Percentiles rank a stretch among this genome's conserved stretches.
Evolutionary conservation across 2,329 filamentous ascomycete genomes (phyloP).

Genomic region (Davidsoniella virescens): DNA sequence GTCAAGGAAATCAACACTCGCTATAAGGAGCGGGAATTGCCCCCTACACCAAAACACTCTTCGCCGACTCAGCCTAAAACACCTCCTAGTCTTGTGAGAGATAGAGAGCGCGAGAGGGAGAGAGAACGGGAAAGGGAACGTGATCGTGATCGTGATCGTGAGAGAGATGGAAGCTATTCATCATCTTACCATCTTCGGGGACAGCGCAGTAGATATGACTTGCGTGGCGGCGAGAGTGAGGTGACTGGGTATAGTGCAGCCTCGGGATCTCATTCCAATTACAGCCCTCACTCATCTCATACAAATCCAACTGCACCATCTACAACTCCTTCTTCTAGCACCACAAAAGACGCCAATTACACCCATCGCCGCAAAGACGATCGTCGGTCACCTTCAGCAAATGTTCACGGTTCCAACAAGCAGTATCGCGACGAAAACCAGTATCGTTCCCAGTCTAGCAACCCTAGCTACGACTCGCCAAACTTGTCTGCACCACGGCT

Average conservation of each 20-base stretch:
- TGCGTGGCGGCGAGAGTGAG: conserved; percentile 1
- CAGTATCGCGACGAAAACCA: conserved; percentile 7
- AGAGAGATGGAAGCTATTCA: conserved; percentile 2
- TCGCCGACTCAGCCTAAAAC: conserved; percentile 5
- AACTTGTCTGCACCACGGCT: conserved; percentile 4
- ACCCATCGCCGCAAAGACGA: conserved; percentile 3
- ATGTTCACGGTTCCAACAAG: neutral
- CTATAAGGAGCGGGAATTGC: conserved; percentile 5
- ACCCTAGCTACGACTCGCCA: conserved; percentile 6
- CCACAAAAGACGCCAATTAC: conserved; percentile 4
- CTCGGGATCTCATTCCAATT: conserved; percentile 1
- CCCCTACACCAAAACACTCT: neutral
- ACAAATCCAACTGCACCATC: neutral
- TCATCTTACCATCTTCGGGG: conserved; percentile 5
- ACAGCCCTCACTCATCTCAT: conserved; percentile 7
- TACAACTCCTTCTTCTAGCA: neutral
- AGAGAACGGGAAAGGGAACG: neutral
- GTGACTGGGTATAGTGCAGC: neutral
- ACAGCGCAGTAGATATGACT: conserved; percentile 5
- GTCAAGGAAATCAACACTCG: conserved; percentile 2
- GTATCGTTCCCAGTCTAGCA: conserved; percentile 7
- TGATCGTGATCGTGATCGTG: neutral
- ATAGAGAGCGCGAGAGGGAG: neutral
- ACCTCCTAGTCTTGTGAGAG: conserved; percentile 1
- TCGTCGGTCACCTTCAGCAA: conserved; percentile 7